Evolutionary conservation across 208 protist genomes (phyloP).

Genomic region (Trypanosoma avium): DNA sequence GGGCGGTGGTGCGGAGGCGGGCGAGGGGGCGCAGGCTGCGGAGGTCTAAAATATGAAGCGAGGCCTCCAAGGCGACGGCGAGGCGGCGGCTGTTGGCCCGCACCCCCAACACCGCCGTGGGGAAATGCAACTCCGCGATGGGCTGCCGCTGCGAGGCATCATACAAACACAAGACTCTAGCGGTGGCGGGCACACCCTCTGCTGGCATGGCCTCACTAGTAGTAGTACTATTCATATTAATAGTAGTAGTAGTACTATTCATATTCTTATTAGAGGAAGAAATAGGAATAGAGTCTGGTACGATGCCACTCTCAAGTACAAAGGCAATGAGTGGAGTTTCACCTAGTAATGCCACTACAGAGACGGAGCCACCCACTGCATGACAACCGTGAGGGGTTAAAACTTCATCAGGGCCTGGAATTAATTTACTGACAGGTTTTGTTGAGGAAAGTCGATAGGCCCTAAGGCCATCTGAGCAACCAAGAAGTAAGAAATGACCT

Average conservation of each 20-base stretch:
- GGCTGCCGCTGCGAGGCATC: slow-evolving; percentile 33
- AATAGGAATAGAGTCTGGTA: not conserved
- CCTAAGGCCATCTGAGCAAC: slow-evolving; percentile 14
- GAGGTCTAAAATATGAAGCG: slow-evolving; percentile 70
- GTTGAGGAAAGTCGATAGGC: slow-evolving; percentile 11
- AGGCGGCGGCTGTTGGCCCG: slow-evolving; percentile 47
- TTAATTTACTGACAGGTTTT: slow-evolving; percentile 7
- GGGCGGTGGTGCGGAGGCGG: slow-evolving; percentile 47
- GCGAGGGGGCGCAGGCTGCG: slow-evolving; percentile 49
- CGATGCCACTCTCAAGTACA: slow-evolving; percentile 29
- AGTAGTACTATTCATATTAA: not conserved
- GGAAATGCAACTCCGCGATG: slow-evolving; percentile 64
- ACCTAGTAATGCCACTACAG: slow-evolving; percentile 44
- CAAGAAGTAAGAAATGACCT: slow-evolving; percentile 24
- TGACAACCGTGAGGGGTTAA: not conserved
- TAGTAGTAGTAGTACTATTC: not conserved
- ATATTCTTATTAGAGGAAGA: not conserved
- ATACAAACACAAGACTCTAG: slow-evolving; percentile 41
- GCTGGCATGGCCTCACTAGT: not conserved
- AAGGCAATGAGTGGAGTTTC: slow-evolving; percentile 60
- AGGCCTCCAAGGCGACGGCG: slow-evolving; percentile 40
- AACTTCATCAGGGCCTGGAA: slow-evolving; percentile 8
- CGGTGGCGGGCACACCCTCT: slow-evolving; percentile 1
- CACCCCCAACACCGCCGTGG: slow-evolving; percentile 43
- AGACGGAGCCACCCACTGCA: slow-evolving; percentile 34